Evolutionary conservation across 371 early-diverging fungal genomes (phyloP), one percentile per base, ranked within the genome.

Genomic region (Mucor mucedo): DNA sequence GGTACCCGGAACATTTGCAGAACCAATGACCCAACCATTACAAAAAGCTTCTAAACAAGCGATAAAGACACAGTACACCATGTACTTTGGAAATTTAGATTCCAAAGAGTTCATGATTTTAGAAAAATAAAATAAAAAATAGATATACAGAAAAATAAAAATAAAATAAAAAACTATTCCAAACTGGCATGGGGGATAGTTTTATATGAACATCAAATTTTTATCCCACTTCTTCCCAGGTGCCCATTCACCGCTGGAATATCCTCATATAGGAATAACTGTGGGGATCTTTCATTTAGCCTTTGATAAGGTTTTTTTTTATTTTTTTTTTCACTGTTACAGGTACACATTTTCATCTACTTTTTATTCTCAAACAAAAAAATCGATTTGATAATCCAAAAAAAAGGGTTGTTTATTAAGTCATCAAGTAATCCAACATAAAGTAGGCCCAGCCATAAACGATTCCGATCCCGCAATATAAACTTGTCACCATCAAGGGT

Each of bases 401-500:
- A 21, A 21, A 21, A 21, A 21, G 21, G 21, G 21, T 10, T 52
- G 10, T 52, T 52, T 13, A 52, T 48, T 48, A 28, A 21, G 30
- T 40, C 40, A 44, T 39, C 45, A 80, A 56, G 58, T 66, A 81
- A 32, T 50, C 55, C 10, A 32, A 45, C 73, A 78, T 76, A 40
- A 86, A 77, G 53, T 78, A 54, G 13, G 80, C 52, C 91, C 91
- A 95, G 21, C 89, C 85, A 75, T 91, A 93, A n/a, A 87, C 54
- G 6, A 96, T 81, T 9, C 95, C 97, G 2, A 87, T 60, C 2
- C 90, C 85, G 44, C 89, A 88, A 63, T 94, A 94, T 7, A 91
- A 84, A 9, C 95, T 95, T 0, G 88, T 89, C 58, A 89, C 50
- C 84, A 95, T 88, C 66, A 96, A 77, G 13, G 96, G 94, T 56